phyloP scores from a whole-genome alignment of 2,329 filamentous ascomycete species.

The Aspergillus melleus region DNA sequence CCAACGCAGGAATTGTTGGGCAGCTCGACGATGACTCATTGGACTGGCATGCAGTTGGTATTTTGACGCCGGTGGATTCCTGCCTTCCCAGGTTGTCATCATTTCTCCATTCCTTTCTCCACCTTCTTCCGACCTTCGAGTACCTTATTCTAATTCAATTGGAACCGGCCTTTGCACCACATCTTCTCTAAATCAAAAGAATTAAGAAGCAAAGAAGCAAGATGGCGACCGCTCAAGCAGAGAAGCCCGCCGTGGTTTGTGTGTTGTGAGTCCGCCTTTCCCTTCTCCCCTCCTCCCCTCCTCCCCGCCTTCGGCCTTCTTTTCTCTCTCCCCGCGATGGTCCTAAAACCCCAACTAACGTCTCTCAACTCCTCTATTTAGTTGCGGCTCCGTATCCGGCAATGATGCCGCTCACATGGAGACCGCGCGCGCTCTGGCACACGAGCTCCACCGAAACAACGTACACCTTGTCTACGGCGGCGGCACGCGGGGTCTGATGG shows the following conservation, averaged over 20 bases:
- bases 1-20: background rate
- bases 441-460: conserved; percentile 70
- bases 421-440: conserved; percentile 74
- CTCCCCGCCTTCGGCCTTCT: background rate
- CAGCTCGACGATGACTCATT: background rate
- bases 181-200: background rate
- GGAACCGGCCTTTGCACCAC: too few relatives aligned
- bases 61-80: background rate
- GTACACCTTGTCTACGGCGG: conserved; percentile 91
- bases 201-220: background rate
- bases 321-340: background rate
- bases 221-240: conserved; percentile 15
- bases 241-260: conserved; percentile 68
- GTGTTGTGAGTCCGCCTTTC: conserved; percentile 65
- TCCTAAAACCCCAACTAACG: background rate
- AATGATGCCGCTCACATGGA: conserved; percentile 72
- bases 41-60: background rate
- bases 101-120: background rate
- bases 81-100: background rate
- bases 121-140: background rate
- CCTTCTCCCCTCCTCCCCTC: conserved; percentile 3
- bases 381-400: conserved; percentile 79
- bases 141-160: too few relatives aligned
- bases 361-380: conserved; percentile 26
- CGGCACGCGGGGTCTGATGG: conserved; percentile 93